These are phyloP conservation scores for Chaetomium strumarium DNA, from an alignment of 2,329 filamentous ascomycete genomes.

Conservation along the genomic window DNA sequence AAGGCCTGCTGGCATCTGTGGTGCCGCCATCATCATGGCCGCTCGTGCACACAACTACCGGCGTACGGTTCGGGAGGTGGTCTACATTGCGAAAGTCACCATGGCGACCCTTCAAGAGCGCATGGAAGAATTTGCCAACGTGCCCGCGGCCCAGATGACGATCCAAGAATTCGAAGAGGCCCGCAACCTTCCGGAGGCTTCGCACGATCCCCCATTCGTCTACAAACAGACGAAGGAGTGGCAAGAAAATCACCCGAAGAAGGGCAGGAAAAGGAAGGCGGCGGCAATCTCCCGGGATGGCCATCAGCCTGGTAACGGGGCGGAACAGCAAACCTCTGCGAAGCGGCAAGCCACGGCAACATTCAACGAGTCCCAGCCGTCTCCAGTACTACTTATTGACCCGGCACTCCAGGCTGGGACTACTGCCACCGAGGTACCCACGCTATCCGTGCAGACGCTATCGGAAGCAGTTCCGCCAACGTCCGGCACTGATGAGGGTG, in stretches of 20 bases:
- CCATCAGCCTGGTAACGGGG: slow-evolving; percentile 26
- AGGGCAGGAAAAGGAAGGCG: slow-evolving; percentile 35
- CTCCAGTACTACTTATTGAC: slow-evolving; percentile 6
- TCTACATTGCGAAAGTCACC: slow-evolving; percentile 97
- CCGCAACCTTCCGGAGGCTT: slow-evolving; percentile 34
- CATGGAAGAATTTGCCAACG: slow-evolving; percentile 84
- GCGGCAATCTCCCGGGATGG: slow-evolving; percentile 7
- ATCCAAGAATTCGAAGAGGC: slow-evolving; percentile 77
- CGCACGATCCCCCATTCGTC: slow-evolving; percentile 77
- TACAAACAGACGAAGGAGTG: slow-evolving; percentile 59
- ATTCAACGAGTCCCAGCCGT: not conserved
- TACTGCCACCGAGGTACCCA: slow-evolving; percentile 2
- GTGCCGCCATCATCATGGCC: slow-evolving; percentile 88
- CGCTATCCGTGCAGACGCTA: slow-evolving; percentile 24
- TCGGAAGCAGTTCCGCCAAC: slow-evolving; percentile 16
- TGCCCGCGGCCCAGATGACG: slow-evolving; percentile 76
- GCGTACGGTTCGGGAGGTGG: slow-evolving; percentile 84
- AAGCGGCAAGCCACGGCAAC: slow-evolving; percentile 20
- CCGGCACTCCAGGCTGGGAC: slow-evolving; percentile 12
- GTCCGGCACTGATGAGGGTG: slow-evolving; percentile 51
- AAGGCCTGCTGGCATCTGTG: slow-evolving; percentile 87
- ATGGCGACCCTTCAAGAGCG: slow-evolving; percentile 89
- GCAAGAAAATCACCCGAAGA: slow-evolving; percentile 40
- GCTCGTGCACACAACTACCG: slow-evolving; percentile 98
- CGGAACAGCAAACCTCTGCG: slow-evolving; percentile 26